These are phyloP conservation scores for Caryocar brasiliense DNA, from an alignment of 441 rosid genomes.

Conservation along the genomic window DNA sequence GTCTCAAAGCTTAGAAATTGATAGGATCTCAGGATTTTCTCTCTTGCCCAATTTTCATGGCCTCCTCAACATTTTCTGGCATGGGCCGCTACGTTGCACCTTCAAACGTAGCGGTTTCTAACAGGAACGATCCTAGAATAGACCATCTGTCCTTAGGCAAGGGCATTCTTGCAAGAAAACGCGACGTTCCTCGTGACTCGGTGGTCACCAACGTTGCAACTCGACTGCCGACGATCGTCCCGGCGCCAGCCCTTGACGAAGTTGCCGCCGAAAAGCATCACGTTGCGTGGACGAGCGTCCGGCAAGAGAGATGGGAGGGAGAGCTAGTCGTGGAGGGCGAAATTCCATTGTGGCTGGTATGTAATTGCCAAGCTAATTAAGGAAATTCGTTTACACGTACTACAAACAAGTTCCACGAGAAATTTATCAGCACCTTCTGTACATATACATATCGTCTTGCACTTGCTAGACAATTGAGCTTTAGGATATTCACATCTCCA, in stretches of 20 bases:
- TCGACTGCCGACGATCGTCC: constrained; percentile 12
- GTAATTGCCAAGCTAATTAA: constrained; percentile 9
- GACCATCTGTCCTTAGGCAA: constrained; percentile 3
- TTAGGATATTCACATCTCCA: too few relatives aligned
- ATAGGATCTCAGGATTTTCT: neutral
- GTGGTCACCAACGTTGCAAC: constrained; percentile 25
- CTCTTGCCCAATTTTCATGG: constrained; percentile 19
- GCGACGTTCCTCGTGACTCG: constrained; percentile 5
- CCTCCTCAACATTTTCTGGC: constrained; percentile 25
- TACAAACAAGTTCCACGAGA: too few relatives aligned
- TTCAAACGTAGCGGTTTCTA: constrained; percentile 6
- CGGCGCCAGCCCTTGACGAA: constrained; percentile 28
- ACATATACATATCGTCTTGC: too few relatives aligned
- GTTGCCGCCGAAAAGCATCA: constrained; percentile 22
- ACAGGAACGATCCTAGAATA: neutral
- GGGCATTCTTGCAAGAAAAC: constrained; percentile 10
- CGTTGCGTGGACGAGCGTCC: constrained; percentile 84
- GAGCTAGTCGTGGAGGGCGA: constrained; percentile 68
- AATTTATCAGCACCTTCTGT: too few relatives aligned
- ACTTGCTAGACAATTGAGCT: too few relatives aligned
- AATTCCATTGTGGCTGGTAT: constrained; percentile 88
- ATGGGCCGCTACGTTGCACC: neutral
- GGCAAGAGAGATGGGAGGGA: constrained; percentile 80
- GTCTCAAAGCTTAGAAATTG: too few relatives aligned
- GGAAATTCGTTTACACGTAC: too few relatives aligned